Percentiles rank a stretch among this genome's conserved stretches.
Conservation (phyloP, 176 grass and related monocot species). For the Oryza coarctata region DNA sequence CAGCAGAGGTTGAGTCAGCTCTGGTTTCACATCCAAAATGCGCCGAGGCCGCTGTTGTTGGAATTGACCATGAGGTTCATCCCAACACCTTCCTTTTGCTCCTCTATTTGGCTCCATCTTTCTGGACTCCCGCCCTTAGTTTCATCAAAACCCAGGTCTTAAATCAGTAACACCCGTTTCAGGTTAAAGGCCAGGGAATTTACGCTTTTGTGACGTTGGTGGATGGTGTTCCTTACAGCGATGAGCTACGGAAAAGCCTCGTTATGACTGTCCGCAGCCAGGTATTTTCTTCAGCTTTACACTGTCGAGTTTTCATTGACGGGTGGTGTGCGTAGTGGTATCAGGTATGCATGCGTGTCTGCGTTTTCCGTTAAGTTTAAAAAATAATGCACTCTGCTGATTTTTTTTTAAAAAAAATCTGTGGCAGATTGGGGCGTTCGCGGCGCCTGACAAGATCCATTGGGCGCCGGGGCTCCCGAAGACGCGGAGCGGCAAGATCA, state of each 20-base stretch:
- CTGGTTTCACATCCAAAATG: constrained; percentile 95
- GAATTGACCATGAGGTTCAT: constrained; percentile 93
- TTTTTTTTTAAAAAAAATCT: too few relatives aligned
- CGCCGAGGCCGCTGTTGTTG: constrained; percentile 90
- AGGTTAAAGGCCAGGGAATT: constrained; percentile 98
- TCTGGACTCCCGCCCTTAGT: not conserved
- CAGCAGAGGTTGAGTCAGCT: constrained; percentile 94
- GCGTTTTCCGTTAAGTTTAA: too few relatives aligned
- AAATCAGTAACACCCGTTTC: constrained; percentile 16
- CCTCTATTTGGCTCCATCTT: not conserved
- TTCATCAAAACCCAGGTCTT: constrained; percentile 19
- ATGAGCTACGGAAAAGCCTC: constrained; percentile 88
- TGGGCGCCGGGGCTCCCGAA: constrained; percentile 98
- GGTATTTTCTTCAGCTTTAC: constrained; percentile 37
- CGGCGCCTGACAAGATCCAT: constrained; percentile 96
- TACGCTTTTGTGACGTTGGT: constrained; percentile 94
- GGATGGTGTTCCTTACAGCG: constrained; percentile 80
- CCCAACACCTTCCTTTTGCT: not conserved
- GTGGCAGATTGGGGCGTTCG: constrained; percentile 89
- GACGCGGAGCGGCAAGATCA: constrained; percentile 97
- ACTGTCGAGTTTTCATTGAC: too few relatives aligned
- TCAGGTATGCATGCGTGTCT: too few relatives aligned
- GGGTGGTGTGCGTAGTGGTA: too few relatives aligned
- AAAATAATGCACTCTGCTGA: too few relatives aligned
- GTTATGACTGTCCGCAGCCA: constrained; percentile 73